phyloP scores from a whole-genome alignment of 495 filamentous ascomycete genomes.

The Filosporella fistucella region DNA sequence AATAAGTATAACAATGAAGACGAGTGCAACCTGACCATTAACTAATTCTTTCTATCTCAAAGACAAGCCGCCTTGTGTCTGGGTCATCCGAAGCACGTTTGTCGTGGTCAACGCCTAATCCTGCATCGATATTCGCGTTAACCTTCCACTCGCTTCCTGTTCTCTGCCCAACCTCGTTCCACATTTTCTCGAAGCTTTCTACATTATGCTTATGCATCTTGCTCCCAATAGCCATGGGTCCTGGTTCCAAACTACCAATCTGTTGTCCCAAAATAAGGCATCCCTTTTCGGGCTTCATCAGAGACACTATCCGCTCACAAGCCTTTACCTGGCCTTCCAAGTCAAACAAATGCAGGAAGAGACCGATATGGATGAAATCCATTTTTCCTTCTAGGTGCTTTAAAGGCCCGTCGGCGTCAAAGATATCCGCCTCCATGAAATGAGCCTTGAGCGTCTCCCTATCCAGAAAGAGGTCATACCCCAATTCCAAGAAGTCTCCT shows the following conservation, averaged over 20 bases:
- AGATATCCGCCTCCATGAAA: constrained; percentile 41
- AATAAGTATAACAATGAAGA: no score
- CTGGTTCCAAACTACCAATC: constrained; percentile 33
- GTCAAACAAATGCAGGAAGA: constrained; percentile 54
- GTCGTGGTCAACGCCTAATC: background rate
- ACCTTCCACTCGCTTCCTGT: constrained; percentile 42
- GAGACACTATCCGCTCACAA: constrained; percentile 32
- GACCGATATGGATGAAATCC: constrained; percentile 44
- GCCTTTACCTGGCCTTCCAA: constrained; percentile 39
- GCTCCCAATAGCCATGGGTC: constrained; percentile 18
- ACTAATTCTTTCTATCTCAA: background rate
- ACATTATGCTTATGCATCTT: constrained; percentile 42
- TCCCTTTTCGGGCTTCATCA: constrained; percentile 32
- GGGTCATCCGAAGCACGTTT: background rate
- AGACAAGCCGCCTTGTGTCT: background rate
- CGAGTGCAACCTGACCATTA: no score
- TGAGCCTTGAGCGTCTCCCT: constrained; percentile 30
- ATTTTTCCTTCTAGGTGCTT: constrained; percentile 33
- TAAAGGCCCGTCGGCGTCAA: constrained; percentile 32
- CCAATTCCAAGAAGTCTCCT: constrained; percentile 24
- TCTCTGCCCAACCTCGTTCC: constrained; percentile 42
- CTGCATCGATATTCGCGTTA: background rate
- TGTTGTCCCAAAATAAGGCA: constrained; percentile 46
- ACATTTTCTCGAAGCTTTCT: constrained; percentile 41
- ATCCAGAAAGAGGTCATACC: constrained; percentile 46